phyloP scores from a whole-genome alignment of 2,329 filamentous ascomycete species.

The Alternaria sp. region DNA sequence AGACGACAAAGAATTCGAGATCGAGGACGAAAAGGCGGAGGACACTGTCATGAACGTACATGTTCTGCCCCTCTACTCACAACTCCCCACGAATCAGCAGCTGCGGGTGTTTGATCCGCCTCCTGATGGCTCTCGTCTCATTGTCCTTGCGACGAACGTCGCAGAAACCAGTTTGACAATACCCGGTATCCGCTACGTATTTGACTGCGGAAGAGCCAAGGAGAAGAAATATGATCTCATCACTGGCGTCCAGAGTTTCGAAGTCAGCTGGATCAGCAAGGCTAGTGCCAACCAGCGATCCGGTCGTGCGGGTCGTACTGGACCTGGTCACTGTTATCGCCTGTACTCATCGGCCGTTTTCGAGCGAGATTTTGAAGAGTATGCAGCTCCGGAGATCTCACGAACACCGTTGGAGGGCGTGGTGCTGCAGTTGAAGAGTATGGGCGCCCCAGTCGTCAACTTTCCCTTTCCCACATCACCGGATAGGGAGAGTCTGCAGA shows the following conservation, averaged over 20 bases:
- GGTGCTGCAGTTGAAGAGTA: slow-evolving; percentile 91
- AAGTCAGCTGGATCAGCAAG: slow-evolving; percentile 97
- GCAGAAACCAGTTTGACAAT: slow-evolving; percentile 98
- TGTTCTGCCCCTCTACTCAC: slow-evolving; percentile 90
- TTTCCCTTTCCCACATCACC: slow-evolving; percentile 97
- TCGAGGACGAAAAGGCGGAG: slow-evolving; percentile 68
- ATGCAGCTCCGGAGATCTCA: slow-evolving; percentile 85
- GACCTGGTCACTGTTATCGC: slow-evolving; percentile 93
- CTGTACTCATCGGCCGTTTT: slow-evolving; percentile 95
- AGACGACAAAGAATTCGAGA: slow-evolving; percentile 69
- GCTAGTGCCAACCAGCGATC: slow-evolving; percentile 90
- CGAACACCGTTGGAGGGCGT: slow-evolving; percentile 89
- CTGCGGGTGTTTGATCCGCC: slow-evolving; percentile 86
- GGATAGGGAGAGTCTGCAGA: slow-evolving; percentile 74
- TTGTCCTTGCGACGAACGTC: slow-evolving; percentile 94
- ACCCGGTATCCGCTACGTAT: slow-evolving; percentile 92
- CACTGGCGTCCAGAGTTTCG: slow-evolving; percentile 93
- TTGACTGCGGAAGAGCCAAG: slow-evolving; percentile 91
- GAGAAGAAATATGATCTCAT: slow-evolving; percentile 87
- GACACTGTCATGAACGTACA: slow-evolving; percentile 73
- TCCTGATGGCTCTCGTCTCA: slow-evolving; percentile 80
- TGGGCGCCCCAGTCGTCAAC: slow-evolving; percentile 89
- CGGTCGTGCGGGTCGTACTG: slow-evolving; percentile 93
- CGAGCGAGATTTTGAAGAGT: slow-evolving; percentile 85
- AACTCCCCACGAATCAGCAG: slow-evolving; percentile 89